phyloP scores from a whole-genome alignment of 2,329 filamentous ascomycete species.

The Hawksworthiomyces lignivorus region DNA sequence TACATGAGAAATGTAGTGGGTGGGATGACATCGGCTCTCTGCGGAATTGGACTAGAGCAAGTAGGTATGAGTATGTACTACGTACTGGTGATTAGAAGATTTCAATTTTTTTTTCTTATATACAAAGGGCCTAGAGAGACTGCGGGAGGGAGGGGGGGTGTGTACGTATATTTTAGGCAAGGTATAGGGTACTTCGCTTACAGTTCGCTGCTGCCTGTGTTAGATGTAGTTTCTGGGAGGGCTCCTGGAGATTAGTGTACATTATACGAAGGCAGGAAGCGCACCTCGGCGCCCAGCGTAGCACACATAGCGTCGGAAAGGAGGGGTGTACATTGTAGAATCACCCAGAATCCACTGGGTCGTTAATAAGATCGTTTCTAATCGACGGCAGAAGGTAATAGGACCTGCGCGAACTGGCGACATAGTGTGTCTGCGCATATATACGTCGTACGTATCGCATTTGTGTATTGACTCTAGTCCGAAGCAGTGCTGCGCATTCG shows the following conservation, averaged over 20 bases:
- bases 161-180: not conserved
- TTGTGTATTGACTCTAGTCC: too few relatives aligned
- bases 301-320: too few relatives aligned
- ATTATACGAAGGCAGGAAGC: too few relatives aligned
- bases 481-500: too few relatives aligned
- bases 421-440: too few relatives aligned
- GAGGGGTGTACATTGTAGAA: conserved; percentile 2
- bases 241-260: conserved; percentile 5
- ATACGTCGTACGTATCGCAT: too few relatives aligned
- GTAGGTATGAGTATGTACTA: too few relatives aligned
- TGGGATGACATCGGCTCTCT: conserved; percentile 8
- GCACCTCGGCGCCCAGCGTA: too few relatives aligned
- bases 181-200: conserved; percentile 3
- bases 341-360: conserved; percentile 5
- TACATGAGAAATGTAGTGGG: not conserved
- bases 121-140: not conserved
- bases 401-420: too few relatives aligned
- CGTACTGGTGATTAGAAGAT: too few relatives aligned
- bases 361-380: conserved; percentile 2
- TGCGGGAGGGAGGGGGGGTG: not conserved
- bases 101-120: too few relatives aligned
- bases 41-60: conserved; percentile 3
- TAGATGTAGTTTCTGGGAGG: conserved; percentile 1
- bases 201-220: conserved; percentile 1
- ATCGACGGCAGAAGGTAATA: not conserved